Percentiles rank a stretch among this genome's conserved stretches.
phyloP scores from a whole-genome alignment of 78 protist species.

The Isochrysis galbana region DNA sequence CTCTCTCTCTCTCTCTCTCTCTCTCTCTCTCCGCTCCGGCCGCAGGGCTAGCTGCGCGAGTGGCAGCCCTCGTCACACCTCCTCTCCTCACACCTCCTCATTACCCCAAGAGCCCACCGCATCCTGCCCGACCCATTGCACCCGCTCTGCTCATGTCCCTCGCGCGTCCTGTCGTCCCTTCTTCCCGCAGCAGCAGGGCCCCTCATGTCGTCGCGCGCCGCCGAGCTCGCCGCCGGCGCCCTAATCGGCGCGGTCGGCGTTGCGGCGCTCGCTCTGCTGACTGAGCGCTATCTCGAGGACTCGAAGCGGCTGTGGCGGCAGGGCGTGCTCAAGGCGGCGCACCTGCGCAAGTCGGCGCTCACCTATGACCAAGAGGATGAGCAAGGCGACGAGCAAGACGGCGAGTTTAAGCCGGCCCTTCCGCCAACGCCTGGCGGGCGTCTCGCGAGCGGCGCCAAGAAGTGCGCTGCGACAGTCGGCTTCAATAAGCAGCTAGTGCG shows the following conservation, averaged over 20 bases:
- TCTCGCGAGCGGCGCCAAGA: neutral
- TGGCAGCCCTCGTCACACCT: no score
- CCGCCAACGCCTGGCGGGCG: neutral
- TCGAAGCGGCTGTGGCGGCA: neutral
- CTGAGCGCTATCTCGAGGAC: neutral
- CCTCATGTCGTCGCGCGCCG: no score
- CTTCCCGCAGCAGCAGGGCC: no score
- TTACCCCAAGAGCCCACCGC: no score
- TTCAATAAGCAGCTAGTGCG: neutral
- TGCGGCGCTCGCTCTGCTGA: neutral
- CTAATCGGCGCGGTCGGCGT: neutral
- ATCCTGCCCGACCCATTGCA: no score
- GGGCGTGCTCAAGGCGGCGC: neutral
- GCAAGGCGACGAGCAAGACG: neutral
- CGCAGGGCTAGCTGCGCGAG: no score
- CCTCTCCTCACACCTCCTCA: no score
- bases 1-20: no score
- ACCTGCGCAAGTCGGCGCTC: neutral
- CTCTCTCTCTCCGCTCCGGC: no score
- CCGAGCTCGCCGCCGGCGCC: neutral
- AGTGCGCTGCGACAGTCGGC: neutral
- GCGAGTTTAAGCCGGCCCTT: neutral
- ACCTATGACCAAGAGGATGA: neutral
- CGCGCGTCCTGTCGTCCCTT: no score
- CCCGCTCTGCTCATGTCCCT: no score